Conservation (phyloP, 75 land plant species). For the Larix kaempferi region DNA sequence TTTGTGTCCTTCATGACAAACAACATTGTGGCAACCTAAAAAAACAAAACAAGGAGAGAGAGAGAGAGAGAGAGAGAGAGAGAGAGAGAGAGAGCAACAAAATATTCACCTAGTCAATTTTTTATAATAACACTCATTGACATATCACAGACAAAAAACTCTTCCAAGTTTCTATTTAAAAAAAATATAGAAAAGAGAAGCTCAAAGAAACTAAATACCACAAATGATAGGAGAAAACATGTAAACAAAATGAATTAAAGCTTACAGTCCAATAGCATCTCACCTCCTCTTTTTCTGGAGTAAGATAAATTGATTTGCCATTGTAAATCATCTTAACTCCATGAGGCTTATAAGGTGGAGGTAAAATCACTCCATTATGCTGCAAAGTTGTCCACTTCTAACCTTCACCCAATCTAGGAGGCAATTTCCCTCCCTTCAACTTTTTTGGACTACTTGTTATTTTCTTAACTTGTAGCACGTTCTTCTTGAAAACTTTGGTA, state of each 20-base stretch:
- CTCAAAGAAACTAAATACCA: neutral
- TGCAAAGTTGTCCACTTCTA: conserved; percentile 76
- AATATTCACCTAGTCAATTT: too few relatives aligned
- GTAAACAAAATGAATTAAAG: neutral
- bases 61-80: neutral
- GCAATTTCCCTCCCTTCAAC: conserved; percentile 15
- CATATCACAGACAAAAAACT: neutral
- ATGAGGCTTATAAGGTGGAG: too few relatives aligned
- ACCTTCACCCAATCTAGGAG: neutral
- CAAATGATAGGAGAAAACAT: neutral
- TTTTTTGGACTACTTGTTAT: conserved; percentile 5
- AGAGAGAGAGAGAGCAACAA: neutral
- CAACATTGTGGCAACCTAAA: conserved; percentile 96
- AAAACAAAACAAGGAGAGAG: neutral
- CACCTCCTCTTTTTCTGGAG: conserved; percentile 93
- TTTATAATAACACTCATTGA: neutral
- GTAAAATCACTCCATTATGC: too few relatives aligned
- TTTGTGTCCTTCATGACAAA: conserved; percentile 24
- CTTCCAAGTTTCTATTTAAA: too few relatives aligned
- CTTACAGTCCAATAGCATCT: neutral
- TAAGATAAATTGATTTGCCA: conserved; percentile 77
- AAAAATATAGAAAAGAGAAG: neutral
- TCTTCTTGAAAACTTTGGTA: too few relatives aligned
- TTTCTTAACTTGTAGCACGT: too few relatives aligned
- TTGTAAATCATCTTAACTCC: conserved; percentile 74